Base-by-base conservation (phyloP, 495 filamentous ascomycete species). In the Neurospora intermedia region DNA sequence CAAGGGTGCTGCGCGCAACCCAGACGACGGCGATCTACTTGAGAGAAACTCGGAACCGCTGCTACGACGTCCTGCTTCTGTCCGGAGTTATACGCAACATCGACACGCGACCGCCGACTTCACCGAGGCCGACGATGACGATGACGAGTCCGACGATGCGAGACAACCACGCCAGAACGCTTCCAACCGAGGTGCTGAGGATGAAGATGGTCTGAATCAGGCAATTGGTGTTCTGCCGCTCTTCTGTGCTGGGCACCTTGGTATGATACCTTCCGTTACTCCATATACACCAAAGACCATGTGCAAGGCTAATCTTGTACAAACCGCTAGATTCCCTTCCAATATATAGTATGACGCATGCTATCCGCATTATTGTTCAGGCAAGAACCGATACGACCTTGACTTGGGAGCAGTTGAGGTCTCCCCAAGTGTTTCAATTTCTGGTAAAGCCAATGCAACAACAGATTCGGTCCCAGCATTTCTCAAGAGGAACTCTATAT, bases 391-490 rank as follows among this genome's bases (percentile, higher is more conserved):
- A 98, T 81, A 97, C 94, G 5, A 94, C 92, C 0, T 82, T 98
- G 70, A 90, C 92, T n/a, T 98, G 94, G 94, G 94, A 97, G 73
- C 95, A 98, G 81, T 84, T 98, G 74, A 88, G 94, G 69, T 96
- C 94, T 11, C 95, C 94, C 8, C 95, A 98, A 79, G 91, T 98
- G 43, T 97, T 93, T 18, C 94, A 96, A 80, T 98, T 98, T 79
- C 86, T 98, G 31, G 87, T 97, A 76, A 98, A 97, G 83, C 95
- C 95, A 3, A 88, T 89, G 83, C 93, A 94, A 80, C 92, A 94
- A 74, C 91, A 94, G 76, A 92, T 97, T 45, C 88, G 89, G 71
- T 86, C 85, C 31, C 88, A 91, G 23, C 92, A 96, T 80, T 93
- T 97, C 75, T 93, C 91, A 16, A 89, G 91, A 48, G 95, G 91